A percentile compares a stretch with the other conserved stretches of the same genome.
Evolutionary conservation across 257 asterid species (phyloP).

Genomic region (Penstemon davidsonii): DNA sequence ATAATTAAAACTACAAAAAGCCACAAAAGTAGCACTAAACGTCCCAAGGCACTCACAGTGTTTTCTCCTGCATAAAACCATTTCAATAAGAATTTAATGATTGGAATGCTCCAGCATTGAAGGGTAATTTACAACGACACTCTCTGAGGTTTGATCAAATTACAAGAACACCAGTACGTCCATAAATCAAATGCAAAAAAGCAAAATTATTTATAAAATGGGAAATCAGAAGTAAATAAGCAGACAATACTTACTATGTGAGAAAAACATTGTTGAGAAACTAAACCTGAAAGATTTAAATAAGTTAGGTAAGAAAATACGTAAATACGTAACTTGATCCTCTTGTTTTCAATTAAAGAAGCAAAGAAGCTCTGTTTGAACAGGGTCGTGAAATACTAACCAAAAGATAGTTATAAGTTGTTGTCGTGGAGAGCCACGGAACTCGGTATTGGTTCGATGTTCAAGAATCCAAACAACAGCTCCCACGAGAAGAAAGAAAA

Average conservation of each 20-base stretch:
- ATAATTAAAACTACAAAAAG: conserved; percentile 92
- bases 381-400: conserved; percentile 41
- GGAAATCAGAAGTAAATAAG: too few species aligned
- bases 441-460: conserved; percentile 77
- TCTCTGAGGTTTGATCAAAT: too few species aligned
- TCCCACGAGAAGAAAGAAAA: conserved; percentile 80
- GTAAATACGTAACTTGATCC: not conserved
- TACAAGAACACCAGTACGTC: too few species aligned
- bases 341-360: too few species aligned
- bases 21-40: conserved; percentile 81
- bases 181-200: too few species aligned
- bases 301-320: conserved; percentile 16
- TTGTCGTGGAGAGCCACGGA: conserved; percentile 88
- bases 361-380: not conserved
- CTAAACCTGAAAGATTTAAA: conserved; percentile 75
- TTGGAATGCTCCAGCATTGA: too few species aligned
- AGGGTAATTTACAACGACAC: too few species aligned
- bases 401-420: conserved; percentile 77
- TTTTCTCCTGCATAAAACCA: conserved; percentile 68
- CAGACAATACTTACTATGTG: conserved; percentile 69
- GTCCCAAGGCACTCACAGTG: conserved; percentile 88
- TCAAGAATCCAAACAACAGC: conserved; percentile 96
- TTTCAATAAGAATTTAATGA: not conserved
- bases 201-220: too few species aligned
- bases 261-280: conserved; percentile 93